phyloP scores from a whole-genome alignment of 331 rosid genomes.

The Dryas integrifolia region DNA sequence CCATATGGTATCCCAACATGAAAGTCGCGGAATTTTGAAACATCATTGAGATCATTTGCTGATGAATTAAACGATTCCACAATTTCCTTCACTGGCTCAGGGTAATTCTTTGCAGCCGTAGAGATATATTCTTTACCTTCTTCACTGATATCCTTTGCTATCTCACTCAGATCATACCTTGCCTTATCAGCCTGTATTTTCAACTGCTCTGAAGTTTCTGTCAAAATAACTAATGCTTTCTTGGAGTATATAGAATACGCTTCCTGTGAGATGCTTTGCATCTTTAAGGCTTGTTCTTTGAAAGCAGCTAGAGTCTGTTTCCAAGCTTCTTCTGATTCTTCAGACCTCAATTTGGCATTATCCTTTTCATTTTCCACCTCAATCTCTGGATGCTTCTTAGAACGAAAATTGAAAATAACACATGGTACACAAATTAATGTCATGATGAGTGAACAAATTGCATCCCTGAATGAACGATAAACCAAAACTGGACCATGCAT shows the following conservation, averaged over 20 bases:
- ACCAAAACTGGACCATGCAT: neutral
- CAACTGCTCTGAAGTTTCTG: conserved; percentile 67
- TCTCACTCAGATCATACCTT: conserved; percentile 51
- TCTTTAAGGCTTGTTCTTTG: conserved; percentile 75
- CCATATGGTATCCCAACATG: conserved; percentile 93
- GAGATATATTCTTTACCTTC: conserved; percentile 71
- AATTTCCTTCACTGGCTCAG: conserved; percentile 77
- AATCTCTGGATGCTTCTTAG: conserved; percentile 47
- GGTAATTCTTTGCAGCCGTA: conserved; percentile 63
- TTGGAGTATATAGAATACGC: conserved; percentile 76
- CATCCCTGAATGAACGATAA: neutral
- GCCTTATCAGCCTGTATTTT: conserved; percentile 83
- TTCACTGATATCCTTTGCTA: conserved; percentile 64
- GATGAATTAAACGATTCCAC: conserved; percentile 65
- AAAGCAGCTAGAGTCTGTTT: conserved; percentile 63
- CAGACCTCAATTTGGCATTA: conserved; percentile 34
- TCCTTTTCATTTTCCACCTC: conserved; percentile 52
- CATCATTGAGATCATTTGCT: conserved; percentile 51
- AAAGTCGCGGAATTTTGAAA: conserved; percentile 67
- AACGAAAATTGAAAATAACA: neutral
- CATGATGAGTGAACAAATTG: neutral
- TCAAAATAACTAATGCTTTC: conserved; percentile 67
- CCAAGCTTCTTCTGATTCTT: conserved; percentile 82
- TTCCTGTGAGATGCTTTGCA: conserved; percentile 71
- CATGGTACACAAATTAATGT: conserved; percentile 3